Evolutionary conservation across 805 yeast species (phyloP).

Genomic region (Cyberlindnera maritima): DNA sequence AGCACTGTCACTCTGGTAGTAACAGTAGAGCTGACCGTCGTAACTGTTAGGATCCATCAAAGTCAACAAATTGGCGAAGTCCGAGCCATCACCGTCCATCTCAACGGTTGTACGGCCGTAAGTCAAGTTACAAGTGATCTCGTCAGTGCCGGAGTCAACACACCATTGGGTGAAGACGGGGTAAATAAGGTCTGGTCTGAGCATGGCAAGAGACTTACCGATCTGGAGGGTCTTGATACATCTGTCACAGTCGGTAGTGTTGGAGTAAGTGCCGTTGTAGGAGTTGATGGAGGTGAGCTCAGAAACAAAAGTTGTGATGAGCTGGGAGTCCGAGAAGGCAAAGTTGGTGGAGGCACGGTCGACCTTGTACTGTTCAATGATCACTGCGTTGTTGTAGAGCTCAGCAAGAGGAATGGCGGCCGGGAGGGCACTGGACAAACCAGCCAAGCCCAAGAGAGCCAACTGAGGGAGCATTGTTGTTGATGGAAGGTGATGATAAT

Average conservation of each 20-base stretch:
- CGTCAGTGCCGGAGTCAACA: constrained; percentile 34
- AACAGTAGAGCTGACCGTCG: constrained; percentile 64
- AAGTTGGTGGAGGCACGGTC: background rate
- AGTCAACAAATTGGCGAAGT: constrained; percentile 48
- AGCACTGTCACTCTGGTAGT: constrained; percentile 40
- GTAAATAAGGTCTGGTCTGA: constrained; percentile 41
- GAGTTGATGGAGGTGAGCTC: background rate
- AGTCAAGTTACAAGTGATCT: constrained; percentile 21
- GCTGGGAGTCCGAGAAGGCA: background rate
- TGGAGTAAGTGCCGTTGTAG: background rate
- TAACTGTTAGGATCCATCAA: constrained; percentile 49
- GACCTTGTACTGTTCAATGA: background rate
- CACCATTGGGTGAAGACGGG: constrained; percentile 44
- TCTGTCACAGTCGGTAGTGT: constrained; percentile 28
- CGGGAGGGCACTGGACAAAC: background rate
- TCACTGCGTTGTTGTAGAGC: background rate
- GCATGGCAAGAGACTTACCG: constrained; percentile 37
- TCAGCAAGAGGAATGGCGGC: background rate
- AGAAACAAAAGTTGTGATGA: background rate
- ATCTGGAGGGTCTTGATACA: constrained; percentile 35
- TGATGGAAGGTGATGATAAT: too few relatives aligned
- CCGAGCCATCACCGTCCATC: constrained; percentile 38
- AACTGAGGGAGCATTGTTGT: too few relatives aligned
- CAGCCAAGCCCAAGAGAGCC: too few relatives aligned
- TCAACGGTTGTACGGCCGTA: constrained; percentile 36